Evolutionary conservation across 805 yeast genomes (phyloP).

Genomic region (Metschnikowia vanudenii): DNA sequence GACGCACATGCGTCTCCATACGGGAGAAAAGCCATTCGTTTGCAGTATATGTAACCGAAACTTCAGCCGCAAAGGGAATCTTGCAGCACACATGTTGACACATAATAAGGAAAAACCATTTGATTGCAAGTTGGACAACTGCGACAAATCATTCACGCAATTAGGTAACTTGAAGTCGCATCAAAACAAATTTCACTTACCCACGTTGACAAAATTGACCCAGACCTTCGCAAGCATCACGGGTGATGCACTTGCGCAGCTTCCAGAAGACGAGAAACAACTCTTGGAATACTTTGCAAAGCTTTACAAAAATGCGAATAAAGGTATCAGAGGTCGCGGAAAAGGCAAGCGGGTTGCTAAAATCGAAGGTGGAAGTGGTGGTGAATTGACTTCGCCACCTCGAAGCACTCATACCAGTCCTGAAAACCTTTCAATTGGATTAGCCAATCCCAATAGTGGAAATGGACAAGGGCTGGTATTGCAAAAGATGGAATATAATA

Average conservation of each 20-base stretch:
- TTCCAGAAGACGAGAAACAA: conserved; percentile 64
- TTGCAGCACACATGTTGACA: conserved; percentile 82
- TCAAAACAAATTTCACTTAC: conserved; percentile 83
- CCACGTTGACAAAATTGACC: conserved; percentile 66
- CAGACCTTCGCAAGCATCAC: conserved; percentile 59
- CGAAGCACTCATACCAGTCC: conserved; percentile 14
- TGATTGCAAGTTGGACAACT: conserved; percentile 74
- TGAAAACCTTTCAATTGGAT: conserved; percentile 6
- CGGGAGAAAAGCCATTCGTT: conserved; percentile 87
- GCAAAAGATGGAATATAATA: not conserved
- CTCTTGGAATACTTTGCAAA: conserved; percentile 74
- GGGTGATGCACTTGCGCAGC: conserved; percentile 45
- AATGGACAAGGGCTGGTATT: not conserved
- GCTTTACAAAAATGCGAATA: conserved; percentile 82
- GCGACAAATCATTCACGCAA: conserved; percentile 85
- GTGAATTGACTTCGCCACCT: conserved; percentile 6
- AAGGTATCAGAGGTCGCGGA: conserved; percentile 92
- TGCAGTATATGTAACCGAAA: conserved; percentile 75
- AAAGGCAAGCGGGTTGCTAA: conserved; percentile 31
- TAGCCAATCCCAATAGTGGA: conserved; percentile 7
- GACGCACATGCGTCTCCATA: conserved; percentile 81
- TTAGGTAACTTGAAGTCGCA: conserved; percentile 92
- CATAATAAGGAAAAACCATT: conserved; percentile 79
- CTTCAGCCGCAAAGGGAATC: conserved; percentile 88
- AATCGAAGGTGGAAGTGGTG: conserved; percentile 2